These are phyloP conservation scores for Dimocarpus longan DNA, from an alignment of 345 rosid species.

Conservation along the genomic window DNA sequence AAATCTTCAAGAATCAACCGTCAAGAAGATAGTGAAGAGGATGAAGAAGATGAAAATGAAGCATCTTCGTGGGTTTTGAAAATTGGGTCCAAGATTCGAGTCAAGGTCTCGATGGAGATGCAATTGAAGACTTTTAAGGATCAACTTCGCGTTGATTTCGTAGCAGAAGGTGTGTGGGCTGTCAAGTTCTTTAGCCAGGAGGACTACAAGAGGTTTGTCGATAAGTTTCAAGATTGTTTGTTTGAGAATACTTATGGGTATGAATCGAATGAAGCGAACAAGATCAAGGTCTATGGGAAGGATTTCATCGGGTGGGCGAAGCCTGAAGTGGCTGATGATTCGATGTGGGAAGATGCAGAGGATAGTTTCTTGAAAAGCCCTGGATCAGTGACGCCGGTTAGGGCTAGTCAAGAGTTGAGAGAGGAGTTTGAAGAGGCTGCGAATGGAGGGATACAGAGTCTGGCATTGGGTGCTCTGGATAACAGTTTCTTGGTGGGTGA, in stretches of 20 bases:
- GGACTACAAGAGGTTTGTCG: slow-evolving; percentile 52
- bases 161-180: slow-evolving; percentile 89
- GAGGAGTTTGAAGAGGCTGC: slow-evolving; percentile 96
- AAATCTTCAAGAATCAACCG: slow-evolving; percentile 42
- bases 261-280: slow-evolving; percentile 82
- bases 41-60: slow-evolving; percentile 43
- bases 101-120: slow-evolving; percentile 60
- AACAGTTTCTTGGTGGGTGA: slow-evolving; percentile 94
- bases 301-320: slow-evolving; percentile 90
- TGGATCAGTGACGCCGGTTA: slow-evolving; percentile 52
- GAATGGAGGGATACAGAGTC: slow-evolving; percentile 88
- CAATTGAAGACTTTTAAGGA: slow-evolving; percentile 71
- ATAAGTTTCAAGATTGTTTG: slow-evolving; percentile 64
- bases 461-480: slow-evolving; percentile 96
- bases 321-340: slow-evolving; percentile 95
- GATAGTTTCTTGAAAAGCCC: slow-evolving; percentile 69
- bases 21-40: slow-evolving; percentile 40
- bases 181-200: slow-evolving; percentile 67
- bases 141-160: slow-evolving; percentile 93
- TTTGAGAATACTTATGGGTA: slow-evolving; percentile 86
- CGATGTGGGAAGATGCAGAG: slow-evolving; percentile 98
- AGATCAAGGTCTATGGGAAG: slow-evolving; percentile 82
- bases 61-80: slow-evolving; percentile 66
- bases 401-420: slow-evolving; percentile 67
- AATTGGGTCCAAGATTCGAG: slow-evolving; percentile 60